Base-by-base conservation (phyloP, 2,329 filamentous ascomycete genomes). In the Aspergillus proliferans region DNA sequence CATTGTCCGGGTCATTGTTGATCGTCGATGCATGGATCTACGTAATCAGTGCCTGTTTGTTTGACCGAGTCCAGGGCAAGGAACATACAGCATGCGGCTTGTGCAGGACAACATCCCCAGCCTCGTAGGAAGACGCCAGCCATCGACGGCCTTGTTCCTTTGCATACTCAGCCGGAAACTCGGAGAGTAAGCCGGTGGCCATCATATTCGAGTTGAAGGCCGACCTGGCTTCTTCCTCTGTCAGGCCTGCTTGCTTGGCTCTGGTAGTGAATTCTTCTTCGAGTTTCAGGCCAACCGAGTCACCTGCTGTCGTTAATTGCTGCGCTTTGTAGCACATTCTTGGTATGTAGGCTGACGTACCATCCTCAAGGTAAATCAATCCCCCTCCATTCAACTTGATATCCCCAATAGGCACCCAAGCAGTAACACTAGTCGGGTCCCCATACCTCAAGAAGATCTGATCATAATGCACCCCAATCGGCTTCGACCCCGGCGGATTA, bases 201-300 rank as follows among this genome's bases (percentile, higher is more conserved):
- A 82, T 77, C 80, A 83, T 83, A 53, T 83, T 82, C 18, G 71
- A 67, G 54, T 83, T 83, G 59, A 80, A 83, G 2, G 74, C 78
- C 26, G 65, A 66, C 39, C 66, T 71, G 1, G 71, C 69, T 57
- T 84, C 75, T 49, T 79, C 75, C 0, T 81, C 76, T 0, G 66
- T 73, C 48, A 84, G 52, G 0, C 77, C 78, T 6, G 67, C 67
- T 41, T 70, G 68, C 52, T 67, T 72, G 2, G 80, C 79, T 51
- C 74, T 76, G 2, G 47, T 55, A 6, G 55, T 59, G 38, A 62
- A 64, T 4, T 63, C 58, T 28, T 66, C 63, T 53, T 83, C 79
- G 5, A 80, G 68, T 47, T 79, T 68, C 21, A 62, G 59, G 1
- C 79, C 79, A 1, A 81, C 66, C 0, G 59, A 58, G 44, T 76